phyloP scores from a whole-genome alignment of 2,329 filamentous ascomycete species.

The Chaetomium sp. region DNA sequence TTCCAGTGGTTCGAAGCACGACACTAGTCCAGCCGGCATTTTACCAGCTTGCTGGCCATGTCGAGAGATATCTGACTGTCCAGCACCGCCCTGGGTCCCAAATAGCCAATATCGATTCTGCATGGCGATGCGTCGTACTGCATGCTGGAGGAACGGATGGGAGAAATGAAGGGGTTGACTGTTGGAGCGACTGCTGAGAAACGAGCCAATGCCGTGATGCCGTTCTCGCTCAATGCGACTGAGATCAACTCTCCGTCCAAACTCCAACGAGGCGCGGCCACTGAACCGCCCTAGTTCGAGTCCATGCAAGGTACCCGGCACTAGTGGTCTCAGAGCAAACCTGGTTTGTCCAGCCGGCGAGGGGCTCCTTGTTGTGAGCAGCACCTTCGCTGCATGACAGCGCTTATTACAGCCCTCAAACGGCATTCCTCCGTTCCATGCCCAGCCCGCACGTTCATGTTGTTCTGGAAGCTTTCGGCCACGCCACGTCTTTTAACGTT shows the following conservation, averaged over 20 bases:
- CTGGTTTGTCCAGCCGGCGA: conserved; percentile 21
- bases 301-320: conserved; percentile 37
- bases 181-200: conserved; percentile 19
- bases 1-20: conserved; percentile 23
- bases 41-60: conserved; percentile 31
- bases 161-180: conserved; percentile 33
- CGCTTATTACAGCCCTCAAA: conserved; percentile 11
- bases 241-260: conserved; percentile 27
- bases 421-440: conserved; percentile 13
- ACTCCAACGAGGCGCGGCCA: conserved; percentile 21
- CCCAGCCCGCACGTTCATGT: conserved; percentile 19
- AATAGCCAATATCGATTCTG: conserved; percentile 35
- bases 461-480: conserved; percentile 32
- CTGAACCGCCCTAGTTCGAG: conserved; percentile 14
- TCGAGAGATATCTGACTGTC: conserved; percentile 22
- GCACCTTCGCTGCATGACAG: conserved; percentile 21
- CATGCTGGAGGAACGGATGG: conserved; percentile 30
- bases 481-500: background rate
- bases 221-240: conserved; percentile 23
- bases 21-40: conserved; percentile 33
- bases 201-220: conserved; percentile 30
- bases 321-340: conserved; percentile 27
- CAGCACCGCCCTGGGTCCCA: conserved; percentile 27
- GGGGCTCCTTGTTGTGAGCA: conserved; percentile 13
- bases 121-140: conserved; percentile 30